A percentile compares a stretch with the other conserved stretches of the same genome.
Conservation (phyloP, 345 rosid genomes). For the Hevea brasiliensis region DNA sequence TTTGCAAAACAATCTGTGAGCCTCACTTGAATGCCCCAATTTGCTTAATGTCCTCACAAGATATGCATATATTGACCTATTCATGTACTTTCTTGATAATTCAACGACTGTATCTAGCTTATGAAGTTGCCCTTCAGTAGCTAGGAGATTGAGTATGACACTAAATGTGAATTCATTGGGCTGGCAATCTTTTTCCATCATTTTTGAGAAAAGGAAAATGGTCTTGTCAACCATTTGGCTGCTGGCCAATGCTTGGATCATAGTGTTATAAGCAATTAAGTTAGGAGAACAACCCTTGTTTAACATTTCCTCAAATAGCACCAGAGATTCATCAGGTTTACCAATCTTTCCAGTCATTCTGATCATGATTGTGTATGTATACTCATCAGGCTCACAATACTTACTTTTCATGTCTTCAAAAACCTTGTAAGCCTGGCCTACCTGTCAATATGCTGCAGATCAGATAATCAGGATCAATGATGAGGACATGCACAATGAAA, state of each 20-base stretch:
- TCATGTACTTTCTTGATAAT: slow-evolving; percentile 68
- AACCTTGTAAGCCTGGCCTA: slow-evolving; percentile 63
- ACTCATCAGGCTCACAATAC: slow-evolving; percentile 71
- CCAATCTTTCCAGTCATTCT: slow-evolving; percentile 73
- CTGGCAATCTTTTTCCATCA: slow-evolving; percentile 36
- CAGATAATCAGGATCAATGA: slow-evolving; percentile 51
- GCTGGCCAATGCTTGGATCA: slow-evolving; percentile 69
- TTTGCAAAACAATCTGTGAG: slow-evolving; percentile 78
- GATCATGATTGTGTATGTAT: slow-evolving; percentile 83
- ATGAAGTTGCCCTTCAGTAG: slow-evolving; percentile 27
- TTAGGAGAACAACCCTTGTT: slow-evolving; percentile 39
- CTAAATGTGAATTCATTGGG: slow-evolving; percentile 27
- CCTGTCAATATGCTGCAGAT: slow-evolving; percentile 71
- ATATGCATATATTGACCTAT: slow-evolving; percentile 67
- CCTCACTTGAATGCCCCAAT: slow-evolving; percentile 79
- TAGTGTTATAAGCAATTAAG: slow-evolving; percentile 67
- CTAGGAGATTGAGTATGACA: slow-evolving; percentile 14
- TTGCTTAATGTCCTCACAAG: slow-evolving; percentile 69
- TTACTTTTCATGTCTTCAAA: slow-evolving; percentile 77
- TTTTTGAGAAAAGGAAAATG: slow-evolving; percentile 63
- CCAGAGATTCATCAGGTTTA: slow-evolving; percentile 53
- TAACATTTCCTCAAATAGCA: slow-evolving; percentile 71
- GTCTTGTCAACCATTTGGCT: slow-evolving; percentile 70
- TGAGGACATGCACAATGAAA: slow-evolving; percentile 2
- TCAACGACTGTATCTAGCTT: slow-evolving; percentile 32